phyloP scores from a whole-genome alignment of 2,329 filamentous ascomycete species.

The Colletotrichum tabaci region DNA sequence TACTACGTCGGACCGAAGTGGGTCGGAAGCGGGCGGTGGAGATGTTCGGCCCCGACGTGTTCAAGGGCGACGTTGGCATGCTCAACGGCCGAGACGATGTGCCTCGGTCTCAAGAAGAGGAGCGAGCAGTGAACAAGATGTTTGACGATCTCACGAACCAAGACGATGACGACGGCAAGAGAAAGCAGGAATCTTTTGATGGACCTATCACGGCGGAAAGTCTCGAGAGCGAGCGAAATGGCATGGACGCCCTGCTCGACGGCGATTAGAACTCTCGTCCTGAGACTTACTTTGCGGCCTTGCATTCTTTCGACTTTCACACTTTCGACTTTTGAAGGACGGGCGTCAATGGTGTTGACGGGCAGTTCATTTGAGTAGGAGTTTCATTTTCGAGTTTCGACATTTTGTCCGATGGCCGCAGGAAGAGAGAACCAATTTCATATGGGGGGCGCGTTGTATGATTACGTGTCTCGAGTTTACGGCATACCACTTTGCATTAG shows the following conservation, averaged over 20 bases:
- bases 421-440: neutral
- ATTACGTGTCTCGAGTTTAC: constrained; percentile 17
- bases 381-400: constrained; percentile 15
- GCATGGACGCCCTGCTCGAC: constrained; percentile 62
- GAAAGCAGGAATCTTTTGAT: constrained; percentile 53
- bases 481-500: constrained; percentile 42
- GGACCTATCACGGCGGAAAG: constrained; percentile 58
- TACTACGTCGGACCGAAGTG: constrained; percentile 64
- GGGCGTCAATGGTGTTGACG: neutral
- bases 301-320: neutral
- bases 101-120: constrained; percentile 55
- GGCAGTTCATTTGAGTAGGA: neutral
- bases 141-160: constrained; percentile 70
- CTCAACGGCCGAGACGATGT: constrained; percentile 41
- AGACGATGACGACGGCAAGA: constrained; percentile 65
- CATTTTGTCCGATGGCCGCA: neutral
- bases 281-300: constrained; percentile 6
- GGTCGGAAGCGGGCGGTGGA: constrained; percentile 66
- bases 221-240: constrained; percentile 62
- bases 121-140: constrained; percentile 68
- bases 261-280: constrained; percentile 52
- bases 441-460: constrained; percentile 21
- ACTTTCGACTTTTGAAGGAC: neutral
- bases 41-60: constrained; percentile 66
- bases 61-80: constrained; percentile 51